Evolutionary conservation across 1,284 basidiomycete genomes (phyloP).

Genomic region (Neolentinus lepideus): DNA sequence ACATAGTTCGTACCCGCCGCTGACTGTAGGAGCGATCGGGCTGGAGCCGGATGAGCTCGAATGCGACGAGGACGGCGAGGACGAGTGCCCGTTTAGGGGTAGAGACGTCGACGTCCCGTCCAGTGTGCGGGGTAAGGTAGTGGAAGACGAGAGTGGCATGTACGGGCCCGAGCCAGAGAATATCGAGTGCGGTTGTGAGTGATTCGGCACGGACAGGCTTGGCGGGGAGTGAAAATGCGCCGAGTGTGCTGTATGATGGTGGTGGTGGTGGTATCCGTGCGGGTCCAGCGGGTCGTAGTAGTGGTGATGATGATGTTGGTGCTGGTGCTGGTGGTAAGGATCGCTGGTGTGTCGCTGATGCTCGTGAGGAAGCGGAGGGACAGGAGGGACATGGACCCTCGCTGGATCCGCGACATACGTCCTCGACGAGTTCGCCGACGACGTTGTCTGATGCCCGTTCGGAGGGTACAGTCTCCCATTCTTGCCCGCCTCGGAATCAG

Average conservation of each 20-base stretch:
- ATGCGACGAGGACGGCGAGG: neutral
- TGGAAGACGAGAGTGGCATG: neutral
- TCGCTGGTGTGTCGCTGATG: neutral
- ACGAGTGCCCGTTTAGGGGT: neutral
- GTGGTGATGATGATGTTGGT: neutral
- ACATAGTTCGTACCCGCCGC: constrained; percentile 76
- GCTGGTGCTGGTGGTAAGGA: neutral
- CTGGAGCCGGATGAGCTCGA: neutral
- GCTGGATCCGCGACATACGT: neutral
- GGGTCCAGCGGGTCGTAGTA: neutral
- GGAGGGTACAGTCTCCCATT: too few relatives aligned
- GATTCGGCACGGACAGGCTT: neutral
- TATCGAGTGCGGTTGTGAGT: neutral
- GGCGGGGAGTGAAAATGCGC: constrained; percentile 11
- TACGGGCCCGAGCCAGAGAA: constrained; percentile 3
- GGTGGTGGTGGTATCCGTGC: constrained; percentile 16
- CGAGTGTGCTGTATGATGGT: constrained; percentile 1
- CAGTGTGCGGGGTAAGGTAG: neutral
- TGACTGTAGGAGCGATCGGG: neutral
- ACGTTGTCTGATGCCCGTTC: neutral
- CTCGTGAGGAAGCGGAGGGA: neutral
- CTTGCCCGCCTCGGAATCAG: constrained; percentile 17
- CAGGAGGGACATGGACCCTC: neutral
- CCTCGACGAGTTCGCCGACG: neutral
- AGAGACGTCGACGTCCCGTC: neutral